phyloP scores from a whole-genome alignment of 106 monocot genomes.

The Allium sativum region DNA sequence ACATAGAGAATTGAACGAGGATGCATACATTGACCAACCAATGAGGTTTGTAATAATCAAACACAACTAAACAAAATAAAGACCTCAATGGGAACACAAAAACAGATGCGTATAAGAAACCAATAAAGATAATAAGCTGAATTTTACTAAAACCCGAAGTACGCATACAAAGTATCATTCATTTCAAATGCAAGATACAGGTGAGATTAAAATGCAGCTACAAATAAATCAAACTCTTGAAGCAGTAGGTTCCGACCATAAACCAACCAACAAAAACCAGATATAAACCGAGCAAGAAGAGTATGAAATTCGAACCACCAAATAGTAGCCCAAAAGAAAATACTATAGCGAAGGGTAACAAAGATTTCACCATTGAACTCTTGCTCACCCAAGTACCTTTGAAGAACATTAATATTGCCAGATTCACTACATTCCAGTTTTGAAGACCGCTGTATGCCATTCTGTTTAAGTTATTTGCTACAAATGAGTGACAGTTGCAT shows the following conservation, averaged over 20 bases:
- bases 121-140: too few species aligned
- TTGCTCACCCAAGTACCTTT: constrained; percentile 61
- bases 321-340: constrained; percentile 36
- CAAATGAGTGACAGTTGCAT: constrained; percentile 96
- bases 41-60: too few species aligned
- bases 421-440: constrained; percentile 79
- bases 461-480: constrained; percentile 66
- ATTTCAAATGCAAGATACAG: constrained; percentile 1
- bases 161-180: not conserved
- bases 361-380: constrained; percentile 35
- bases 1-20: too few species aligned
- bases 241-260: constrained; percentile 68
- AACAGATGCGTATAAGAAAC: too few species aligned
- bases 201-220: constrained; percentile 10
- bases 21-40: too few species aligned
- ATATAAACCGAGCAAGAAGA: constrained; percentile 22
- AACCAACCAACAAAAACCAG: constrained; percentile 67
- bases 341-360: constrained; percentile 41
- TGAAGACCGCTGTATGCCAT: constrained; percentile 36
- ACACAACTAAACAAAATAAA: too few species aligned
- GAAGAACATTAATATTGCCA: constrained; percentile 56
- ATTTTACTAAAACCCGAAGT: too few species aligned
- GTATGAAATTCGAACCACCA: constrained; percentile 44
- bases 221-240: constrained; percentile 51
- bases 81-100: too few species aligned